These are phyloP conservation scores for Cytospora schulzeri DNA, from an alignment of 2,329 filamentous ascomycete species.

Conservation along the genomic window DNA sequence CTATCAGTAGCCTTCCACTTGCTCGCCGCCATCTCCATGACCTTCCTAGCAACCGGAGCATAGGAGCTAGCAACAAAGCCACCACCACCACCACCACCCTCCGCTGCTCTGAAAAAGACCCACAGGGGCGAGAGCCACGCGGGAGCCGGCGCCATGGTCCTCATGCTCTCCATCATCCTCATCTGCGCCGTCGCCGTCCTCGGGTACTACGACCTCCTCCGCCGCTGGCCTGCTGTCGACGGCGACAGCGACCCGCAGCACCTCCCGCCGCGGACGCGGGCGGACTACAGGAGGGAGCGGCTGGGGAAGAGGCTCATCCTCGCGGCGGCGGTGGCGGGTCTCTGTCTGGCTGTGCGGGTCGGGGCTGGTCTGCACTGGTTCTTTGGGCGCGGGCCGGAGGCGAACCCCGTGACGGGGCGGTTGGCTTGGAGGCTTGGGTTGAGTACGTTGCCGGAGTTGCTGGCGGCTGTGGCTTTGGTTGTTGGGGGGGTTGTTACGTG, in stretches of 20 bases:
- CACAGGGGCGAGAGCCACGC: slow-evolving; percentile 24
- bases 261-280: too few relatives aligned
- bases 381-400: slow-evolving; percentile 27
- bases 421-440: slow-evolving; percentile 31
- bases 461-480: slow-evolving; percentile 9
- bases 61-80: slow-evolving; percentile 24
- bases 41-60: slow-evolving; percentile 33
- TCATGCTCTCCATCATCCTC: slow-evolving; percentile 32
- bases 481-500: slow-evolving; percentile 7
- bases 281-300: neutral
- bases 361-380: slow-evolving; percentile 32
- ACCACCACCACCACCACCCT: slow-evolving; percentile 10
- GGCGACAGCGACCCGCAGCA: too few relatives aligned
- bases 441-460: slow-evolving; percentile 33
- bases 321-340: slow-evolving; percentile 30
- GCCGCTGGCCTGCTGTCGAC: neutral
- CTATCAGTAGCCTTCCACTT: slow-evolving; percentile 32
- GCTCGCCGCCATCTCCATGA: slow-evolving; percentile 32
- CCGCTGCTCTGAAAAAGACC: too few relatives aligned
- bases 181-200: slow-evolving; percentile 24
- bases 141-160: slow-evolving; percentile 31
- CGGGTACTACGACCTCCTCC: slow-evolving; percentile 9
- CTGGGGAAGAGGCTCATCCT: slow-evolving; percentile 28
- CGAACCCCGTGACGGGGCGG: slow-evolving; percentile 32
- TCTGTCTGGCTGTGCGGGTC: slow-evolving; percentile 33